A percentile compares a stretch with the other conserved stretches of the same genome.
Conservation (phyloP, 768 basidiomycete species). For the Termitomyces titanicus region DNA sequence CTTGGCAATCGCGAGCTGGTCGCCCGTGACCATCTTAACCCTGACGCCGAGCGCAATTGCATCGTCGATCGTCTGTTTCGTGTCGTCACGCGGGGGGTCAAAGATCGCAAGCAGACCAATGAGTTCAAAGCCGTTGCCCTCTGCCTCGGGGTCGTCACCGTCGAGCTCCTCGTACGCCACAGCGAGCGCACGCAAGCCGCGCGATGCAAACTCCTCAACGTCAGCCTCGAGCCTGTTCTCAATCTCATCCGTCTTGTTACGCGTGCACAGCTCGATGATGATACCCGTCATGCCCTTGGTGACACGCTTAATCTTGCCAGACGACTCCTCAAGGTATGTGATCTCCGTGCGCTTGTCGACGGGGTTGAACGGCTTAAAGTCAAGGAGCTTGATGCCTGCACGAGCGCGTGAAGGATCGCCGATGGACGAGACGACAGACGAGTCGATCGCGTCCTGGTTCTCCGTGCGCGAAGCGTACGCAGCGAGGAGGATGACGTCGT, state of each 20-base stretch:
- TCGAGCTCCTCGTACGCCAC: conserved; percentile 94
- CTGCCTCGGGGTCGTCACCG: conserved; percentile 74
- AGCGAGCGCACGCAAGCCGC: conserved; percentile 97
- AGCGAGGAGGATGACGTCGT: conserved; percentile 90
- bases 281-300: conserved; percentile 99
- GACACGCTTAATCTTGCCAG: conserved; percentile 97
- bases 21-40: conserved; percentile 99
- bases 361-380: conserved; percentile 99
- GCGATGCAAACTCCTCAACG: conserved; percentile 92
- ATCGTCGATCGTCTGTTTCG: conserved; percentile 98
- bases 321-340: conserved; percentile 90
- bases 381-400: conserved; percentile 90
- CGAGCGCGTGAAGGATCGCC: conserved; percentile 75
- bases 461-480: conserved; percentile 97
- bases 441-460: conserved; percentile 98
- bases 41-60: conserved; percentile 93
- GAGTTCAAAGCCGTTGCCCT: conserved; percentile 96
- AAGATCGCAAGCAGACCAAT: conserved; percentile 97
- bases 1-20: conserved; percentile 99
- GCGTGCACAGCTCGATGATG: conserved; percentile 94
- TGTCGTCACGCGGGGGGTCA: conserved; percentile 96
- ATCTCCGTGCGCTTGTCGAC: conserved; percentile 99
- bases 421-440: conserved; percentile 78
- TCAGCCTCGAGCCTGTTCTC: conserved; percentile 92
- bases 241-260: conserved; percentile 93